A percentile compares a stretch with the other conserved stretches of the same genome.
Conservation (phyloP, 306 rosid species). For the Malus domestica region ASM211411v1 NC_041803.1:4008001-4008500, state of each 20-base stretch:
- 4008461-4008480: constrained; percentile 29
- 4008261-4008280: constrained; percentile 18
- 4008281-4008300: not conserved
- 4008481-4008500: constrained; percentile 15
- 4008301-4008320: not conserved
- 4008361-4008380: constrained; percentile 25
- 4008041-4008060: constrained; percentile 36
- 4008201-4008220: constrained; percentile 32
- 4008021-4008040: constrained; percentile 31
- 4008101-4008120: not conserved
- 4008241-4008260: constrained; percentile 27
- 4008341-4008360: not conserved
- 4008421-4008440: constrained; percentile 32
- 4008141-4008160: not conserved
- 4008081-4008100: not conserved
- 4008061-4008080: constrained; percentile 37
- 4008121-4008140: not conserved
- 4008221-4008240: constrained; percentile 44
- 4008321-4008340: not conserved
- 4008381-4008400: constrained; percentile 30
- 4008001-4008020: constrained; percentile 31
- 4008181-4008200: constrained; percentile 30
- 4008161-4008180: constrained; percentile 30
- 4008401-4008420: constrained; percentile 30
- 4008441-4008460: constrained; percentile 30